Percentiles rank a stretch among this genome's conserved stretches.
Conservation (phyloP, 371 early-diverging fungal genomes). For the Mortierella sp. region DNA sequence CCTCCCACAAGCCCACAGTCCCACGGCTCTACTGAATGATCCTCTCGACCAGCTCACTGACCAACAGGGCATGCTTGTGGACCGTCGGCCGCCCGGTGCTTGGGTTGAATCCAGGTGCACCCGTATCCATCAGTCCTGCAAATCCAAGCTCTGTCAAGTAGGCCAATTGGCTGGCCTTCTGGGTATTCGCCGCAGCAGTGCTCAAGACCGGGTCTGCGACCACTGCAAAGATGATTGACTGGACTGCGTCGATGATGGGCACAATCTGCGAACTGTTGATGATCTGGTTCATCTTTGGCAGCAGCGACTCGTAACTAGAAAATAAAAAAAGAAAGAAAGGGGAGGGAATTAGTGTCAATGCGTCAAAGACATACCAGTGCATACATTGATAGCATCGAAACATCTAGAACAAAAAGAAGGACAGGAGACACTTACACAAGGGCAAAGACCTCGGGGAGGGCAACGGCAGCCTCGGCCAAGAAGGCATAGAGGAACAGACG, state of each 20-base stretch:
- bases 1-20: too few relatives aligned
- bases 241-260: slow-evolving; percentile 80
- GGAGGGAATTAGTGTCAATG: neutral
- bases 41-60: slow-evolving; percentile 72
- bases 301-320: slow-evolving; percentile 69
- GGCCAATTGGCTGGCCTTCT: slow-evolving; percentile 62
- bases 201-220: slow-evolving; percentile 73
- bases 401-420: neutral
- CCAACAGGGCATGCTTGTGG: slow-evolving; percentile 66
- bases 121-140: slow-evolving; percentile 58
- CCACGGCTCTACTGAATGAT: slow-evolving; percentile 68
- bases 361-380: slow-evolving; percentile 13
- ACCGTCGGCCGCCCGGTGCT: slow-evolving; percentile 45
- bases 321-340: neutral
- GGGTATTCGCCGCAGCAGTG: slow-evolving; percentile 56
- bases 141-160: slow-evolving; percentile 71
- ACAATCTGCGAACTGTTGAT: slow-evolving; percentile 77
- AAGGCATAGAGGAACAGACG: slow-evolving; percentile 86
- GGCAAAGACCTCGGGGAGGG: slow-evolving; percentile 81
- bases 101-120: slow-evolving; percentile 47
- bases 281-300: slow-evolving; percentile 85
- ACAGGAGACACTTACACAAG: slow-evolving; percentile 69
- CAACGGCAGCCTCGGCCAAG: slow-evolving; percentile 83
- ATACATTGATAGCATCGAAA: neutral
- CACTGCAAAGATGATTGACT: slow-evolving; percentile 82